Evolutionary conservation across 1,284 basidiomycete genomes (phyloP).

Genomic region (Paramarasmius palmivorus): DNA sequence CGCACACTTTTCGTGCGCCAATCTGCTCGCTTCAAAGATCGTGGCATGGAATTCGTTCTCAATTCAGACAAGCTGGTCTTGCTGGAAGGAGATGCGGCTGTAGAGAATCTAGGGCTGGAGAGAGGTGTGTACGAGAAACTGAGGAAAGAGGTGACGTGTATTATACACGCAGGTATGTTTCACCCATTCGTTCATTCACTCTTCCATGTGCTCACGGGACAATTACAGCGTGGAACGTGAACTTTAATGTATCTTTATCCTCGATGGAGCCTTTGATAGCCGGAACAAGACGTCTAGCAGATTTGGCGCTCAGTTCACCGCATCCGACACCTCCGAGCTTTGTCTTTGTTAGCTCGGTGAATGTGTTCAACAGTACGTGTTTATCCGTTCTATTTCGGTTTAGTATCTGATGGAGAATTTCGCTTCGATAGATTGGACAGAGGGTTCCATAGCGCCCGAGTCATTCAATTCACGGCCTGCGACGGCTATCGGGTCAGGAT

Average conservation of each 20-base stretch:
- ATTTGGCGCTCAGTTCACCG: slow-evolving; percentile 24
- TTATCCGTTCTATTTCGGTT: background rate
- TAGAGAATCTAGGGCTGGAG: slow-evolving; percentile 26
- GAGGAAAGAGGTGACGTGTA: slow-evolving; percentile 1
- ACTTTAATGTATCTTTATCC: slow-evolving; percentile 25
- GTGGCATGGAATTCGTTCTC: slow-evolving; percentile 30
- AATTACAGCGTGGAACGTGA: slow-evolving; percentile 25
- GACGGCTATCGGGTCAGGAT: slow-evolving; percentile 22
- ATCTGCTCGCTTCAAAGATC: slow-evolving; percentile 25
- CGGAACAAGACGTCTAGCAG: slow-evolving; percentile 24
- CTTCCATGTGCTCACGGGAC: background rate
- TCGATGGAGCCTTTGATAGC: slow-evolving; percentile 25
- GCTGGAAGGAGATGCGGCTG: slow-evolving; percentile 26
- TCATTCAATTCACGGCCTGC: slow-evolving; percentile 15
- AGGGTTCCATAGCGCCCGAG: slow-evolving; percentile 11
- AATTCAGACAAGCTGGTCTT: slow-evolving; percentile 28
- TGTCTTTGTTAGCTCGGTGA: slow-evolving; percentile 27
- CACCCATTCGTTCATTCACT: background rate
- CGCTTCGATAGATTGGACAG: slow-evolving; percentile 5
- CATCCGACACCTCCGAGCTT: slow-evolving; percentile 21
- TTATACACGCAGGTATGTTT: slow-evolving; percentile 9
- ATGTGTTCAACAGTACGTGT: slow-evolving; percentile 23
- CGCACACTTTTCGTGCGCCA: slow-evolving; percentile 22
- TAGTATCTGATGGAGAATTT: background rate
- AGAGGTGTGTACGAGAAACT: slow-evolving; percentile 12